phyloP scores from a whole-genome alignment of 2,329 filamentous ascomycete genomes.

The Phoma sp. region DNA sequence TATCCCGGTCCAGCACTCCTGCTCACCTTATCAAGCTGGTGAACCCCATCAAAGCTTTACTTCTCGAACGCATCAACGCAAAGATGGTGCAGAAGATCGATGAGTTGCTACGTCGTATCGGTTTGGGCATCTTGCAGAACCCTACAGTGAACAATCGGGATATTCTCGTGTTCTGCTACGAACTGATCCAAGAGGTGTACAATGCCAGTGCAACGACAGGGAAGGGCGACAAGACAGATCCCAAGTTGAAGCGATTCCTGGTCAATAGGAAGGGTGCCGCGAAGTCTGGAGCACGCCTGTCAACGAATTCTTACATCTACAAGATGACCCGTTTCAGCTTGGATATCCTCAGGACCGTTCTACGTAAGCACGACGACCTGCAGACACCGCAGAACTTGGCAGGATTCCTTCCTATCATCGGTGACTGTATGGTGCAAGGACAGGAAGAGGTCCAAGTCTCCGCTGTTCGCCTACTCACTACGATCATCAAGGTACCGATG shows the following conservation, averaged over 20 bases:
- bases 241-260: conserved; percentile 72
- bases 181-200: conserved; percentile 88
- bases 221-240: conserved; percentile 35
- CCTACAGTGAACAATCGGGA: conserved; percentile 77
- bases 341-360: conserved; percentile 82
- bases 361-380: conserved; percentile 83
- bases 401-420: conserved; percentile 87
- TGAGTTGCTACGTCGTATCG: conserved; percentile 81
- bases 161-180: conserved; percentile 92
- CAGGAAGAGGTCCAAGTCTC: conserved; percentile 94
- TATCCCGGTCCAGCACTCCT: conserved; percentile 82
- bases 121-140: conserved; percentile 82
- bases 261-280: conserved; percentile 77
- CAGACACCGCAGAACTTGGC: conserved; percentile 79
- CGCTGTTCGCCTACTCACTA: conserved; percentile 81
- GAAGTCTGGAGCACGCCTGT: conserved; percentile 72
- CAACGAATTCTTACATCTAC: conserved; percentile 79
- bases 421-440: conserved; percentile 80
- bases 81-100: conserved; percentile 89
- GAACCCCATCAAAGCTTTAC: conserved; percentile 75
- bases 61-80: conserved; percentile 83
- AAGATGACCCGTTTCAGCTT: conserved; percentile 89
- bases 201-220: conserved; percentile 60
- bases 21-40: conserved; percentile 75
- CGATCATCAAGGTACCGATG: conserved; percentile 84